Conservation (phyloP, 768 basidiomycete species). For the Russula dissimulans region DNA sequence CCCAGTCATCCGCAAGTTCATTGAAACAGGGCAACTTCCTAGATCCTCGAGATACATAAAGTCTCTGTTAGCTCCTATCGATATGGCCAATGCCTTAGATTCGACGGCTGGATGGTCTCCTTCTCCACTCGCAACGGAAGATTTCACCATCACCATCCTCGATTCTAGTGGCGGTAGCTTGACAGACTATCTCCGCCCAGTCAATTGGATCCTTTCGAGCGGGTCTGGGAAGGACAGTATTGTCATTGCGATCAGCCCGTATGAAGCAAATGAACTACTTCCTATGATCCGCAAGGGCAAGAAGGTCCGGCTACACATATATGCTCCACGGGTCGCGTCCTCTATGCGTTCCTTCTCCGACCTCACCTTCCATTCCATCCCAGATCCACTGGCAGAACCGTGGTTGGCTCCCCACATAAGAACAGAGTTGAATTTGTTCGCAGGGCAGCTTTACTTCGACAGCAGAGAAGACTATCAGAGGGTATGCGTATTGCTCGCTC, state of each 20-base stretch:
- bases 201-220: conserved; percentile 13
- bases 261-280: conserved; percentile 12
- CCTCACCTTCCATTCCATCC: conserved; percentile 2
- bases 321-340: conserved; percentile 1
- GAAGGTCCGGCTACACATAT: conserved; percentile 8
- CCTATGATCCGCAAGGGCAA: conserved; percentile 8
- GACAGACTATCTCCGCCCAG: conserved; percentile 11
- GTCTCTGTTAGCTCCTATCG: not conserved
- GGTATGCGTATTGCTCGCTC: conserved; percentile 7
- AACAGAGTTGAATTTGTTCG: conserved; percentile 3
- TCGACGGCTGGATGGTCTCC: not conserved
- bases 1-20: conserved; percentile 1
- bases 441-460: conserved; percentile 17
- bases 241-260: conserved; percentile 7
- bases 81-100: not conserved
- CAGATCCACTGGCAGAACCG: not conserved
- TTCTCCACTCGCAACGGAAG: conserved; percentile 3
- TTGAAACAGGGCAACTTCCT: not conserved
- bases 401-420: conserved; percentile 3
- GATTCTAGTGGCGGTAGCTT: not conserved
- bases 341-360: conserved; percentile 10
- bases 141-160: conserved; percentile 2
- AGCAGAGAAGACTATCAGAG: conserved; percentile 7
- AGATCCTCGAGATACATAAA: not conserved
- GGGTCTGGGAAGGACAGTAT: not conserved